phyloP scores from a whole-genome alignment of 2,329 filamentous ascomycete genomes.

The Nemania sp. region DNA sequence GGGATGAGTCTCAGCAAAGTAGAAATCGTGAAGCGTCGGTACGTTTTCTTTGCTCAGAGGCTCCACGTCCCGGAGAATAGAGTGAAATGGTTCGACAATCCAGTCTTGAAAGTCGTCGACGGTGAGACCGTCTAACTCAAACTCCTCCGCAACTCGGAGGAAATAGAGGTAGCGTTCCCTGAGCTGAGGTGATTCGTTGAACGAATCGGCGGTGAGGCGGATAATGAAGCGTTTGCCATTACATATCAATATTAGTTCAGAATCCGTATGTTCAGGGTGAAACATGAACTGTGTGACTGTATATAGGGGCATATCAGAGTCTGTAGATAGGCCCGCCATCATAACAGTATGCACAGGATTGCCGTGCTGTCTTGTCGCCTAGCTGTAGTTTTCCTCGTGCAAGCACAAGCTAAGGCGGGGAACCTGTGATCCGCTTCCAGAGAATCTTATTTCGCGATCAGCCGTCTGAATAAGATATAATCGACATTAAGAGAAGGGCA shows the following conservation, averaged over 20 bases:
- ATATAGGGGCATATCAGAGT: background rate
- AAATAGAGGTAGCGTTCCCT: background rate
- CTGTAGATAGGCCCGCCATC: background rate
- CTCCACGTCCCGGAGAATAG: background rate
- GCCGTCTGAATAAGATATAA: no score
- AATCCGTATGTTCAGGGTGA: background rate
- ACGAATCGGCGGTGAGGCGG: constrained; percentile 1
- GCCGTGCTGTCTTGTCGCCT: no score
- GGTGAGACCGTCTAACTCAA: background rate
- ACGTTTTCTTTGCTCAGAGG: background rate
- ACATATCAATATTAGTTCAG: background rate
- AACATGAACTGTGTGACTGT: background rate
- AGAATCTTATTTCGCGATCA: no score
- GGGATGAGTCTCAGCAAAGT: background rate
- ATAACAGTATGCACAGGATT: background rate
- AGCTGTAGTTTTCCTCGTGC: no score
- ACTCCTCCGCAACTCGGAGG: background rate
- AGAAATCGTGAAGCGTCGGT: background rate
- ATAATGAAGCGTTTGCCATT: background rate
- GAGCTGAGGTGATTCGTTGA: background rate
- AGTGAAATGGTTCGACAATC: background rate
- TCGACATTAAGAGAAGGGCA: no score
- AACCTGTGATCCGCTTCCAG: no score
- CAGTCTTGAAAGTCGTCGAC: constrained; percentile 1
- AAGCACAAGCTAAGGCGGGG: no score